phyloP scores from a whole-genome alignment of 1,284 basidiomycete genomes.

The Gastroboletus turbinatus region DNA sequence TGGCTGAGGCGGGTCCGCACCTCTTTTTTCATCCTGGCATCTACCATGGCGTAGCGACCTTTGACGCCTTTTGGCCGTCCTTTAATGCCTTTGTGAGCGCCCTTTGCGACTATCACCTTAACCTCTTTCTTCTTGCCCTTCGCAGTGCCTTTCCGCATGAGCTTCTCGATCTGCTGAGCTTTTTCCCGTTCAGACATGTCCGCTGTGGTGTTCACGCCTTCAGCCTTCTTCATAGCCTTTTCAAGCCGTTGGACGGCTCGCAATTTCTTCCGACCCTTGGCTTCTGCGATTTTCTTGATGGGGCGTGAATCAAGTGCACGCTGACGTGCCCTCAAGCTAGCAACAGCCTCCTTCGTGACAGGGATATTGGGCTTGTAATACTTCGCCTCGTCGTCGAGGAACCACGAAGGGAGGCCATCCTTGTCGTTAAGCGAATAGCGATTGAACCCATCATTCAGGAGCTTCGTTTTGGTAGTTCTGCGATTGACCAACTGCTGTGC shows the following conservation, averaged over 20 bases:
- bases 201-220: conserved; percentile 86
- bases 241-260: conserved; percentile 85
- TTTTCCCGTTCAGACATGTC: conserved; percentile 96
- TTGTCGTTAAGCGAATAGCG: conserved; percentile 90
- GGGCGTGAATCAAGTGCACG: conserved; percentile 94
- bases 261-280: conserved; percentile 96
- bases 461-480: conserved; percentile 82
- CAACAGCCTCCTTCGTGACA: conserved; percentile 94
- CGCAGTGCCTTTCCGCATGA: conserved; percentile 80
- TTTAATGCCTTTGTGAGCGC: conserved; percentile 85
- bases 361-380: conserved; percentile 95
- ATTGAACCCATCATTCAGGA: conserved; percentile 96
- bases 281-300: conserved; percentile 99
- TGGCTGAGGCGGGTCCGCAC: conserved; percentile 36
- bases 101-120: conserved; percentile 92
- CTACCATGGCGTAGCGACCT: conserved; percentile 91
- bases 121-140: conserved; percentile 78
- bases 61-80: conserved; percentile 96
- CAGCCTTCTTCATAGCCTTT: conserved; percentile 95
- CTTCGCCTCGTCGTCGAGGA: conserved; percentile 94
- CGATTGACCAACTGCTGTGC: conserved; percentile 94
- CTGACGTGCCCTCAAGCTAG: conserved; percentile 85
- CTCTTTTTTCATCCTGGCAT: conserved; percentile 84
- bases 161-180: conserved; percentile 88
- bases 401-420: conserved; percentile 93